Conservation (phyloP, 805 yeast species). For the Scheffersomyces coipomensis region DNA sequence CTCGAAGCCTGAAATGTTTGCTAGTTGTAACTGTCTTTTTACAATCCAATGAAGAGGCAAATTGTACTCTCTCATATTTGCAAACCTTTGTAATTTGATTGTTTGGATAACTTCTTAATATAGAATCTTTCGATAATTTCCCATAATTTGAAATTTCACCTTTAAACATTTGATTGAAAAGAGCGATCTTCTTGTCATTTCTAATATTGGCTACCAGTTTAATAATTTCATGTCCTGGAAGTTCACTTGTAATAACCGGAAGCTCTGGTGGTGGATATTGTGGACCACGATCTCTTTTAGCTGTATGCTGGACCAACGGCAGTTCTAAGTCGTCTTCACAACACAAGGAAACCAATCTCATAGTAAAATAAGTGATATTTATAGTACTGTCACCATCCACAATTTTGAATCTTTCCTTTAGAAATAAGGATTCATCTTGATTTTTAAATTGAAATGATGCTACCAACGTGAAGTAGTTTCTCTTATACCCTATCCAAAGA, state of each 20-base stretch:
- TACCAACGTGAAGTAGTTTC: slow-evolving; percentile 68
- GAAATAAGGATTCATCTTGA: slow-evolving; percentile 24
- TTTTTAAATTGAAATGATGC: slow-evolving; percentile 45
- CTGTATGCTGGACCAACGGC: slow-evolving; percentile 64
- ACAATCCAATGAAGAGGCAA: slow-evolving; percentile 52
- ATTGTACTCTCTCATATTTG: slow-evolving; percentile 67
- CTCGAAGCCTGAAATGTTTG: slow-evolving; percentile 50
- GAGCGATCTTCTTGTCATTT: slow-evolving; percentile 50
- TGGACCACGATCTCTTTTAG: slow-evolving; percentile 73
- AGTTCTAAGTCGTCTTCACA: slow-evolving; percentile 49
- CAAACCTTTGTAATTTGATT: slow-evolving; percentile 56
- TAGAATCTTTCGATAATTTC: slow-evolving; percentile 6
- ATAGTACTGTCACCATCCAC: slow-evolving; percentile 16
- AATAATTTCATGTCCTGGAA: slow-evolving; percentile 58
- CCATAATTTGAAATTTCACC: slow-evolving; percentile 20
- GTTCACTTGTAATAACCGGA: slow-evolving; percentile 53
- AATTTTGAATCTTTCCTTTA: slow-evolving; percentile 31
- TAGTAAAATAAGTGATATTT: slow-evolving; percentile 48
- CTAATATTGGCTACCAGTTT: slow-evolving; percentile 63
- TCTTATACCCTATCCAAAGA: slow-evolving; percentile 69
- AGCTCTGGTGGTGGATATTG: slow-evolving; percentile 57
- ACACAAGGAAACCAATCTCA: slow-evolving; percentile 51
- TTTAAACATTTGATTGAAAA: slow-evolving; percentile 50
- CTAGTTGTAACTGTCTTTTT: slow-evolving; percentile 41
- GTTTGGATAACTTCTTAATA: slow-evolving; percentile 46